A percentile compares a stretch with the other conserved stretches of the same genome.
phyloP scores from a whole-genome alignment of 179 eudicot genomes.

The Heliamphora pulchella region DNA sequence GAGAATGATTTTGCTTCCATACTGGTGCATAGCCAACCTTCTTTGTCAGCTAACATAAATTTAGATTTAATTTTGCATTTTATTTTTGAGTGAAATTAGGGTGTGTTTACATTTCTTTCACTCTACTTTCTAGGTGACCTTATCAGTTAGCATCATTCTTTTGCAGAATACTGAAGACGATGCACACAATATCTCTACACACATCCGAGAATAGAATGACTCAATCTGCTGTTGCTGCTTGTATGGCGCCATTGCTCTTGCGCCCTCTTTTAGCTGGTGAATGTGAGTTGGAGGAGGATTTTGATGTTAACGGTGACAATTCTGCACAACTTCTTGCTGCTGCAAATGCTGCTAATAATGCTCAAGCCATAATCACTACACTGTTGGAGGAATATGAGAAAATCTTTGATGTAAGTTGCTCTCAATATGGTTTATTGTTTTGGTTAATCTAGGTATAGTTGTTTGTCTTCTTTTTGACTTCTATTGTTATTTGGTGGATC shows the following conservation, averaged over 20 bases:
- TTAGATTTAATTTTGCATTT: background rate
- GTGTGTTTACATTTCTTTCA: background rate
- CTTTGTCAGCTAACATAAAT: background rate
- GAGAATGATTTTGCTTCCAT: no score
- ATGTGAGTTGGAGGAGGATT: slow-evolving; percentile 93
- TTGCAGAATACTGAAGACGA: slow-evolving; percentile 85
- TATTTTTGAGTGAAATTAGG: background rate
- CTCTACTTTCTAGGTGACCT: background rate
- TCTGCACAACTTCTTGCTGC: slow-evolving; percentile 98
- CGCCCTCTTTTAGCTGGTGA: slow-evolving; percentile 99
- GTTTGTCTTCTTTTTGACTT: background rate
- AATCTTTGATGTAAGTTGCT: slow-evolving; percentile 72
- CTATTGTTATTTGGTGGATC: background rate
- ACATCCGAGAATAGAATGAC: slow-evolving; percentile 89
- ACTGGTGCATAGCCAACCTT: no score
- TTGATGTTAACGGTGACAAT: slow-evolving; percentile 73
- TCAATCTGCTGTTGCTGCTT: slow-evolving; percentile 93
- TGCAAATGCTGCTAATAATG: slow-evolving; percentile 97
- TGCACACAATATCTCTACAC: slow-evolving; percentile 76
- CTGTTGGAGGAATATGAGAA: slow-evolving; percentile 75
- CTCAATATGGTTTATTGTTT: background rate
- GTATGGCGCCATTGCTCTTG: slow-evolving; percentile 98
- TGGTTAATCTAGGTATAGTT: background rate
- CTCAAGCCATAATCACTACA: slow-evolving; percentile 78
- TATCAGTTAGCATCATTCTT: slow-evolving; percentile 11